These are phyloP conservation scores for Didymella exigua DNA, from an alignment of 2,329 filamentous ascomycete genomes.

Conservation along the genomic window DNA sequence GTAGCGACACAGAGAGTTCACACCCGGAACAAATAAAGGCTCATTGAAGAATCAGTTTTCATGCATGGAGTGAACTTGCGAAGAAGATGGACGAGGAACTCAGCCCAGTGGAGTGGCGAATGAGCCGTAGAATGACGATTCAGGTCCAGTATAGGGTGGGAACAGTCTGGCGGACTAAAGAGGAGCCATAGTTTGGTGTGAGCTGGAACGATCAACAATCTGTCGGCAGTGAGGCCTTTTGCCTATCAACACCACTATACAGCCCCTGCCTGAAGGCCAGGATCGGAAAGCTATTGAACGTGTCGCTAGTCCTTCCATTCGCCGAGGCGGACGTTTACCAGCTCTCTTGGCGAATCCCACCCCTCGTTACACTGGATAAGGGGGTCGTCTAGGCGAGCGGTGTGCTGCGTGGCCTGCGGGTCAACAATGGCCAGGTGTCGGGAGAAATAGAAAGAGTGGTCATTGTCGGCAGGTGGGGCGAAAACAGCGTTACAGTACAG, in stretches of 20 bases:
- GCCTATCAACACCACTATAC: constrained; percentile 3
- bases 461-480: constrained; percentile 6
- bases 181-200: constrained; percentile 9
- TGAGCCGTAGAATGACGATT: neutral
- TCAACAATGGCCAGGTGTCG: neutral
- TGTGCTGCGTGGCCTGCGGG: constrained; percentile 8
- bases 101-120: constrained; percentile 3
- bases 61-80: neutral
- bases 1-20: constrained; percentile 9
- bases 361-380: neutral
- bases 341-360: constrained; percentile 1
- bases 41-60: neutral
- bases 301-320: neutral
- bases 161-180: constrained; percentile 2
- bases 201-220: constrained; percentile 5
- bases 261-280: constrained; percentile 1
- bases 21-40: neutral
- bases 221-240: neutral
- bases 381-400: neutral
- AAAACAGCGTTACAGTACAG: neutral
- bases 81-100: neutral
- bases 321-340: constrained; percentile 2
- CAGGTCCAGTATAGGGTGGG: neutral
- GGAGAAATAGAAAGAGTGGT: neutral
- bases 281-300: neutral